Percentiles rank a stretch among this genome's conserved stretches.
Evolutionary conservation across 2,329 filamentous ascomycete genomes (phyloP).

Genomic region (Xylaria arbuscula): DNA sequence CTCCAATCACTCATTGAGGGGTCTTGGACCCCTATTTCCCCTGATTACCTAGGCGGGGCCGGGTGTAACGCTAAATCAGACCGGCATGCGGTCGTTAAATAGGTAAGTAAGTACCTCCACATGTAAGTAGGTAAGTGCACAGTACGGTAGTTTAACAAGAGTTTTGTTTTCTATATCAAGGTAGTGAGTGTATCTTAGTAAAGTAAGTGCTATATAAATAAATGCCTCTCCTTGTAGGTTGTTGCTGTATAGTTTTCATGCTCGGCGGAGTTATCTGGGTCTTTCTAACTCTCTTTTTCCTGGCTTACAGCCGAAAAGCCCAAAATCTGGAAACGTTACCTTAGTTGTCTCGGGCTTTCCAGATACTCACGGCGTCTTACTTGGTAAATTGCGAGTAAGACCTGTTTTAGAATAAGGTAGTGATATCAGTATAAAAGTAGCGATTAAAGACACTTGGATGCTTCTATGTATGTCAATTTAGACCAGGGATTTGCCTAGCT

Average conservation of each 20-base stretch:
- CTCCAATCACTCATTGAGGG: not conserved
- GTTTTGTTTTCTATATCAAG: not conserved
- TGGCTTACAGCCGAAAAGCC: not conserved
- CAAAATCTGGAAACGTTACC: not conserved
- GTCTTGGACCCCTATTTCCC: constrained; percentile 17
- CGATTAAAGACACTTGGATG: too few species aligned
- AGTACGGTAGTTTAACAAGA: too few species aligned
- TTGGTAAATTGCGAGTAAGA: too few species aligned
- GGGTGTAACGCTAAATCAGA: not conserved
- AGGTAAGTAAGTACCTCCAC: not conserved
- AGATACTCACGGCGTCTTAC: too few species aligned
- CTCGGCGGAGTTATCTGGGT: not conserved
- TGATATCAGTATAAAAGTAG: too few species aligned
- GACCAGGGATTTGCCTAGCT: too few species aligned
- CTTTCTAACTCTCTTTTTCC: not conserved
- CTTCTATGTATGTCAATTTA: too few species aligned
- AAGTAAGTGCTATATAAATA: not conserved
- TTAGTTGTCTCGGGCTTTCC: not conserved
- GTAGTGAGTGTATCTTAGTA: not conserved
- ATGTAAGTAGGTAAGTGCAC: not conserved
- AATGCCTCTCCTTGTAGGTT: not conserved
- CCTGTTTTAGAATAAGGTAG: not conserved
- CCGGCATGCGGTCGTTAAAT: not conserved
- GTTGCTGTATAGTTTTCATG: not conserved
- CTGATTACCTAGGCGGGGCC: not conserved